Evolutionary conservation across 768 basidiomycete species (phyloP).

Genomic region (Russula griseocarnosa): DNA sequence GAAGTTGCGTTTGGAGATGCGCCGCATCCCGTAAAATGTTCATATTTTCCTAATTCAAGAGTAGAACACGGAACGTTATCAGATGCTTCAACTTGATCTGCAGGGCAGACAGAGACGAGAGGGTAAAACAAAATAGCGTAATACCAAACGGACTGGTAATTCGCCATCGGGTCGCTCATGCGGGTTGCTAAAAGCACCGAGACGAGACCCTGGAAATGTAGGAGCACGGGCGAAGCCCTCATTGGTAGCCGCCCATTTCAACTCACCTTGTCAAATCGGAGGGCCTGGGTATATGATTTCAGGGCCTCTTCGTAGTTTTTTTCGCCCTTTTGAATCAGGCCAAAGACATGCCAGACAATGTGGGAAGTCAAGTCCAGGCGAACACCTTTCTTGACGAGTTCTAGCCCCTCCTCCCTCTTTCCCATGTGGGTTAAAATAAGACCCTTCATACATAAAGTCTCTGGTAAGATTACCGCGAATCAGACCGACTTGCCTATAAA

Average conservation of each 20-base stretch:
- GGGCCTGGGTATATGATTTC: slow-evolving; percentile 86
- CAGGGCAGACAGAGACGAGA: slow-evolving; percentile 12
- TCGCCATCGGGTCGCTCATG: neutral
- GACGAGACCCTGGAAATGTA: neutral
- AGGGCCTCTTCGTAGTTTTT: slow-evolving; percentile 93
- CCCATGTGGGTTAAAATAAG: slow-evolving; percentile 80
- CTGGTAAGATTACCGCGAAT: slow-evolving; percentile 41
- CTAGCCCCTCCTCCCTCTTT: slow-evolving; percentile 73
- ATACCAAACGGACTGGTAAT: neutral
- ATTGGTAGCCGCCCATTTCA: neutral
- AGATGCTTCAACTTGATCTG: slow-evolving; percentile 4
- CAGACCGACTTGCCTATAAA: slow-evolving; percentile 13
- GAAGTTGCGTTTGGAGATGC: slow-evolving; percentile 81
- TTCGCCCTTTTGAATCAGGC: slow-evolving; percentile 89
- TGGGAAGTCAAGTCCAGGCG: slow-evolving; percentile 80
- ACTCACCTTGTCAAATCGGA: slow-evolving; percentile 83
- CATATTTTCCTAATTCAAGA: slow-evolving; percentile 70
- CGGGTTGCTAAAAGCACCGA: neutral
- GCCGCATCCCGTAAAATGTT: slow-evolving; percentile 91
- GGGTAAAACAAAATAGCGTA: neutral
- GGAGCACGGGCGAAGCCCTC: slow-evolving; percentile 6
- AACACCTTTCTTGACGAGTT: slow-evolving; percentile 80
- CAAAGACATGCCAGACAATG: slow-evolving; percentile 98
- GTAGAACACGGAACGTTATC: slow-evolving; percentile 1
- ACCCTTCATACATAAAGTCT: slow-evolving; percentile 96